Percentiles rank a stretch among this genome's conserved stretches.
These are phyloP conservation scores for Strobilomyces confusus DNA, from an alignment of 768 basidiomycete genomes.

Conservation along the genomic window DNA sequence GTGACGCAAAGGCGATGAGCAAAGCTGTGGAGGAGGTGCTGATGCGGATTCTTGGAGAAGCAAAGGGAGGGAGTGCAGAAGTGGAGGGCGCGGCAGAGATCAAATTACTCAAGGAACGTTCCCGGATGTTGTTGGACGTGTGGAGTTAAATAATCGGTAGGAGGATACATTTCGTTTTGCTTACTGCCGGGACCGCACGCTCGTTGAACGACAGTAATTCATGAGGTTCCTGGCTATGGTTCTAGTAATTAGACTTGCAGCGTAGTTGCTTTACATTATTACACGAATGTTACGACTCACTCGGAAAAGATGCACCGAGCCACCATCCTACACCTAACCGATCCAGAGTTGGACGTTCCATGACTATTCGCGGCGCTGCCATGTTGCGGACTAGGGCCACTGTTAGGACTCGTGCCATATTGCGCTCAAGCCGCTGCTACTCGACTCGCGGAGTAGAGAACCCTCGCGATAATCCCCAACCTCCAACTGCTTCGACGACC, in stretches of 20 bases:
- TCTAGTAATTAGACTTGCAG: slow-evolving; percentile 19
- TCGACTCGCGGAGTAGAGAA: slow-evolving; percentile 3
- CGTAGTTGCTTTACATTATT: slow-evolving; percentile 10
- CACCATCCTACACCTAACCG: not conserved
- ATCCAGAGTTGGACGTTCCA: not conserved
- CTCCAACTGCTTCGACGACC: slow-evolving; percentile 1
- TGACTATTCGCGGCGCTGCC: not conserved
- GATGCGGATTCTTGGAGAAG: slow-evolving; percentile 80
- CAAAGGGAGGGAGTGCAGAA: slow-evolving; percentile 85
- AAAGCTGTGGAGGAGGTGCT: slow-evolving; percentile 92
- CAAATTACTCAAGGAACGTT: slow-evolving; percentile 93
- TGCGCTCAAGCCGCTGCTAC: slow-evolving; percentile 11
- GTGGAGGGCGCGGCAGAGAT: slow-evolving; percentile 89
- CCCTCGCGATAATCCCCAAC: not conserved
- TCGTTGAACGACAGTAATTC: slow-evolving; percentile 7
- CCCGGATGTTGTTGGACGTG: slow-evolving; percentile 81
- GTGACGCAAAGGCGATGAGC: slow-evolving; percentile 95
- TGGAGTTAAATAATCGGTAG: slow-evolving; percentile 72
- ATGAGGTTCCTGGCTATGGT: slow-evolving; percentile 9
- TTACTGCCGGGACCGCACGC: not conserved
- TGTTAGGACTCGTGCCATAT: slow-evolving; percentile 9
- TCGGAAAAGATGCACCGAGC: not conserved
- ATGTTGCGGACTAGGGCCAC: slow-evolving; percentile 20
- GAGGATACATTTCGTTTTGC: not conserved
- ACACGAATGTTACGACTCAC: not conserved